Evolutionary conservation across 176 grass and related monocot species (phyloP).

Genomic region (Typha latifolia): DNA sequence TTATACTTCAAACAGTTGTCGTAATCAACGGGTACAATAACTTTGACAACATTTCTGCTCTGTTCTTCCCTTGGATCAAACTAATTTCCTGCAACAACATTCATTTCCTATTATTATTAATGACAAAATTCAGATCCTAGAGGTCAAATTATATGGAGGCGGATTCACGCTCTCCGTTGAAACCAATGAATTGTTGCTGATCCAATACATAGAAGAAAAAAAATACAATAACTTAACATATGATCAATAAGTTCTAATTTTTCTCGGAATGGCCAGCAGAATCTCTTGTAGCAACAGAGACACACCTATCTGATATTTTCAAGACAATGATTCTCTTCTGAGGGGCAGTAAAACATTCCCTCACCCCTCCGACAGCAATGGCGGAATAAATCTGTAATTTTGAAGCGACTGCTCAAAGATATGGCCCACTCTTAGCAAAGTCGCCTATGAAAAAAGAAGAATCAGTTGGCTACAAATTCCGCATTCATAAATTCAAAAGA

Average conservation of each 20-base stretch:
- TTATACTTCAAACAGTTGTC: no score
- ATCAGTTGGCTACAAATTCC: neutral
- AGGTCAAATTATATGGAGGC: neutral
- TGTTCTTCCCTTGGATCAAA: slow-evolving; percentile 3
- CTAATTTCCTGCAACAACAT: neutral
- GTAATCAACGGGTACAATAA: no score
- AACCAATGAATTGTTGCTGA: neutral
- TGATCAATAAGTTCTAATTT: no score
- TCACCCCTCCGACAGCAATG: slow-evolving; percentile 28
- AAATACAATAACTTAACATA: no score
- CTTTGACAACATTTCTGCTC: neutral
- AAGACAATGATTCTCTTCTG: neutral
- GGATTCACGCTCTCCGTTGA: neutral
- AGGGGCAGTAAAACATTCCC: neutral
- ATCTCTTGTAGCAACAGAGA: no score
- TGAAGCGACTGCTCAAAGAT: slow-evolving; percentile 80
- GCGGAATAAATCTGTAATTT: slow-evolving; percentile 54
- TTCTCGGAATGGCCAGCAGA: no score
- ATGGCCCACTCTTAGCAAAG: slow-evolving; percentile 57
- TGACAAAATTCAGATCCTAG: neutral
- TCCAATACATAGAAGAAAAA: neutral
- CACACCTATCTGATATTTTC: no score
- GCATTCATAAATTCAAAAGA: no score
- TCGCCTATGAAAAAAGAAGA: slow-evolving; percentile 30
- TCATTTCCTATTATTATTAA: slow-evolving; percentile 1